These are phyloP conservation scores for Agrocybe pediades DNA, from an alignment of 768 basidiomycete species.

Conservation along the genomic window DNA sequence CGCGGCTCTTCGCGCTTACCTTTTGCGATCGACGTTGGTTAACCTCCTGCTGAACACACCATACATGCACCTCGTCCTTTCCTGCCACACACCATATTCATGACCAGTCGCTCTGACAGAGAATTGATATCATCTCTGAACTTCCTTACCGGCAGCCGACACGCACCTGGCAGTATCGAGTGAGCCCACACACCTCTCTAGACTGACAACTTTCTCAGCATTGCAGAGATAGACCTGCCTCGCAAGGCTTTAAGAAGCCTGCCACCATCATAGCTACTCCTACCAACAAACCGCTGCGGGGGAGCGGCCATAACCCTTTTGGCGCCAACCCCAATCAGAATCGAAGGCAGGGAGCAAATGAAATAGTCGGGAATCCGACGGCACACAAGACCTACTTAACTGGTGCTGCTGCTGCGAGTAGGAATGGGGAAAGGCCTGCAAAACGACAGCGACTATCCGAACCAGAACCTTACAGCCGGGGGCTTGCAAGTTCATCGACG, in stretches of 20 bases:
- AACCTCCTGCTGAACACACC: background rate
- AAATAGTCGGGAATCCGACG: slow-evolving; percentile 9
- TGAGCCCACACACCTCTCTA: background rate
- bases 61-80: slow-evolving; percentile 3
- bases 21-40: background rate
- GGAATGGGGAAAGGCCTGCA: background rate
- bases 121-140: slow-evolving; percentile 2
- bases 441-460: background rate
- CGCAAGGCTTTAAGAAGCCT: background rate
- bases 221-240: background rate
- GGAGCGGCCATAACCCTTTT: slow-evolving; percentile 3
- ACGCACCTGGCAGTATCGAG: background rate
- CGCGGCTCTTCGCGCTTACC: slow-evolving; percentile 1
- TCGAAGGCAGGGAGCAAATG: background rate
- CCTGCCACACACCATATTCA: background rate
- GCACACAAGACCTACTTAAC: slow-evolving; percentile 2
- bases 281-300: slow-evolving; percentile 4
- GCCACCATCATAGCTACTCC: slow-evolving; percentile 9
- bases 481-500: background rate
- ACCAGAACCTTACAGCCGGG: background rate
- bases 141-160: background rate
- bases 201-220: background rate
- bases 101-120: slow-evolving; percentile 10
- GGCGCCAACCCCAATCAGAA: slow-evolving; percentile 1
- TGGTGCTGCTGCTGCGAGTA: background rate